Base-by-base conservation (phyloP, 352 stramenopile species). In the Pythium folliculosum region DNA sequence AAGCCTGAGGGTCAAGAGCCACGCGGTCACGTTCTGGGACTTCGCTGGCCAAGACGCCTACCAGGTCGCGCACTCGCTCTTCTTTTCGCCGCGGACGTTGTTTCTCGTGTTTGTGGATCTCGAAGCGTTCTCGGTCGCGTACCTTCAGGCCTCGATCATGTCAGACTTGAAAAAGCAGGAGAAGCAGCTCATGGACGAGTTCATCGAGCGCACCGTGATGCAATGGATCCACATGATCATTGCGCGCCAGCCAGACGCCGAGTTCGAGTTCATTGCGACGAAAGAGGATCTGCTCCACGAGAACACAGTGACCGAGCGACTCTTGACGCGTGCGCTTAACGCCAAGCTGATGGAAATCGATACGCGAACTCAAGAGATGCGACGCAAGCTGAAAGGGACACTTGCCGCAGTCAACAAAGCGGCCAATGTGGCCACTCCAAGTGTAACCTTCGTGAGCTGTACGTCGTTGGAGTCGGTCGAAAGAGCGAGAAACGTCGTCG, bases 201-300 rank as follows among this genome's bases (percentile, higher is more conserved):
- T 43, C 37, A 43, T 43, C 37, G 37, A 43, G 9, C 37, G 37
- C 14, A 43, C 37, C 10, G 37, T 43, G 37, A 12, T 43, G 9
- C 9, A 43, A 17, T 43, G 37, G 37, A 43, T 43, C 14, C 37
- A 17, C 37, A 43, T 43, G 37, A 43, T 43, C 37, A 13, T 43
- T 43, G 37, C 37, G 37, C 37, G 37, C 2, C 37, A 43, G 37
- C 37, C 60, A 0, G 66, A 72, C 7, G 51, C 59, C 32, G 65
- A 72, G 59, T 67, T 72, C 49, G 53, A 50, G 21, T 59, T 72
- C 23, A 19, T 72, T 5, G 65, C 23, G 1, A 67, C 65, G 2
- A 72, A 67, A 22, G 17, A 32, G 2, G 63, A 70, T 45, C 2
- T 48, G 4, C 17, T 64, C 16, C 23, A 38, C n/a, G 10, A 49